Evolutionary conservation across 1,284 basidiomycete genomes (phyloP), one percentile per base, ranked within the genome.

Genomic region (Phlebopus sp.): DNA sequence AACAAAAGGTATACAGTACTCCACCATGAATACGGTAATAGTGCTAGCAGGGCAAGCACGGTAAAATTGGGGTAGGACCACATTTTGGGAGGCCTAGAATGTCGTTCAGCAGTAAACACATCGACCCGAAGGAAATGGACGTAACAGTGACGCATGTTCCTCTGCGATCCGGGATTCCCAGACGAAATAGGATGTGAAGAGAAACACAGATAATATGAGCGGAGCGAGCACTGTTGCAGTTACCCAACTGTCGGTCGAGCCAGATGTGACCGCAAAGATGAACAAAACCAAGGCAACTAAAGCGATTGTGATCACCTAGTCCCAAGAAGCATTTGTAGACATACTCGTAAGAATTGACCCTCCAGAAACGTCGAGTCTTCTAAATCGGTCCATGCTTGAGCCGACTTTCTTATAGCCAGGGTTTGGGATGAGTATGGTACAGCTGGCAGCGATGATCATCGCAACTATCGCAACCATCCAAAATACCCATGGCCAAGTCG

Each of bases 261-360:
- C 76, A 5, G 73, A 72, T 2, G 77, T 79, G 23, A 78, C 59
- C 2, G 71, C 73, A 52, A 72, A 77, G 32, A 78, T 72, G 59
- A 79, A 76, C 15, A 78, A 59, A n/a, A 74, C 58, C 14, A 72
- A 51, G 0, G 68, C 7, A 11, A 9, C 27, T 29, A 29, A 9
- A 11, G 8, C 27, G 8, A 8, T 11, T 11, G 10, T 29, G 27
- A 29, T 4, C 27, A 23, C 9, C 27, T 29, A 8, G 8, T 5
- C 10, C 27, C 27, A 29, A 11, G 27, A 29, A 29, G 27, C 8
- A 29, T 8, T 29, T 29, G 27, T 29, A 9, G 8, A 29, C 27
- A 11, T 29, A 29, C 27, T 29, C 27, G 44, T 74, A 14, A 77
- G 57, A 23, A 70, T 59, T 5, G 64, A 62, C 3, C 76, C 69